These are phyloP conservation scores for Pichia heedii DNA, from an alignment of 805 yeast genomes.

Conservation along the genomic window DNA sequence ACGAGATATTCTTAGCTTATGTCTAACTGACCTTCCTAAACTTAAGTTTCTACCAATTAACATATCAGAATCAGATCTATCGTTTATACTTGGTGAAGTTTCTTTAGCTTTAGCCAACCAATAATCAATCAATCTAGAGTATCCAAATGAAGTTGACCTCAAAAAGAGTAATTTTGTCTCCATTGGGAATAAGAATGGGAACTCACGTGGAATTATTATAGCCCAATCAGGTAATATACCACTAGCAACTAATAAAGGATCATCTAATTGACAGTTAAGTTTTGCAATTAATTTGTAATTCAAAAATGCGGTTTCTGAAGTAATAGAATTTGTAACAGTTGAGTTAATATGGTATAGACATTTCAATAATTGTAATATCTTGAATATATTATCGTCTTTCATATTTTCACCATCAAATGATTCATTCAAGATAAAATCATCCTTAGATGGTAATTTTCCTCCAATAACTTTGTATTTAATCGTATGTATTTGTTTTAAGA, in stretches of 20 bases:
- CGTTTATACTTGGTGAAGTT: constrained; percentile 18
- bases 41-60: constrained; percentile 26
- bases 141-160: constrained; percentile 86
- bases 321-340: constrained; percentile 15
- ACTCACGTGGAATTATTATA: constrained; percentile 58
- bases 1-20: constrained; percentile 72
- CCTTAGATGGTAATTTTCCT: constrained; percentile 43
- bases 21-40: constrained; percentile 69
- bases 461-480: constrained; percentile 48
- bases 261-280: constrained; percentile 78
- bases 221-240: constrained; percentile 85
- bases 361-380: constrained; percentile 43
- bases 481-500: constrained; percentile 33
- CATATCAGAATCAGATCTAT: constrained; percentile 8
- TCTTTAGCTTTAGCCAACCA: constrained; percentile 50
- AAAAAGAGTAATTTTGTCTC: constrained; percentile 70
- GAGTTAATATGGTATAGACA: constrained; percentile 34
- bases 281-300: constrained; percentile 83
- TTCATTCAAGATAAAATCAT: constrained; percentile 28
- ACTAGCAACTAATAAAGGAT: constrained; percentile 79
- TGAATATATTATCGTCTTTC: constrained; percentile 28
- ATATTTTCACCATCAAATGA: constrained; percentile 20
- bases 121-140: constrained; percentile 67
- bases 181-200: constrained; percentile 77
- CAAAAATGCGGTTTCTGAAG: constrained; percentile 36